A percentile compares a stretch with the other conserved stretches of the same genome.
Evolutionary conservation across 2,329 filamentous ascomycete genomes (phyloP).

Genomic region (Penicillium capsulatum): DNA sequence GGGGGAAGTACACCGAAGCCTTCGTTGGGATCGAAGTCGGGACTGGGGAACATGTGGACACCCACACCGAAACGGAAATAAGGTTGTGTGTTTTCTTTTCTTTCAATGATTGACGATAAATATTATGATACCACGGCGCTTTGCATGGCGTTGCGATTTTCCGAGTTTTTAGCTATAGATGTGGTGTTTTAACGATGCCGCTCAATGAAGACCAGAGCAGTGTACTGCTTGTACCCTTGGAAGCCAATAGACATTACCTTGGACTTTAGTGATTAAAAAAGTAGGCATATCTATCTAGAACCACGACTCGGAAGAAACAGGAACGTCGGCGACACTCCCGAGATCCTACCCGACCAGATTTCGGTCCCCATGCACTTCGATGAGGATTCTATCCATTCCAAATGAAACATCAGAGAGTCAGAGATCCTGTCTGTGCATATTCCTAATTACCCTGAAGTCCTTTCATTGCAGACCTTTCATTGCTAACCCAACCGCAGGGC

Average conservation of each 20-base stretch:
- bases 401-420: too few relatives aligned
- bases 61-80: conserved; percentile 19
- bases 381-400: too few relatives aligned
- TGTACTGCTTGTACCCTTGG: too few relatives aligned
- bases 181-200: too few relatives aligned
- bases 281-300: too few relatives aligned
- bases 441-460: too few relatives aligned
- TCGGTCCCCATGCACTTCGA: conserved; percentile 1
- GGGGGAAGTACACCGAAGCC: conserved; percentile 29
- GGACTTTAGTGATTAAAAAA: too few relatives aligned
- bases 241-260: too few relatives aligned
- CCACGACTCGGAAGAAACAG: conserved; percentile 16
- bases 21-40: conserved; percentile 13
- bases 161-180: neutral
- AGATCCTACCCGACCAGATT: conserved; percentile 18
- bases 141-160: conserved; percentile 1
- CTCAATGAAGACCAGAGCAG: too few relatives aligned
- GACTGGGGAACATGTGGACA: conserved; percentile 19
- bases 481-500: too few relatives aligned
- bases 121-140: conserved; percentile 16
- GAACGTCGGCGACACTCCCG: conserved; percentile 11
- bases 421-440: too few relatives aligned
- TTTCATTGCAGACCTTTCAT: too few relatives aligned
- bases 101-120: conserved; percentile 9
- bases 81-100: neutral